These are phyloP conservation scores for Russula virescens DNA, from an alignment of 768 basidiomycete genomes.

Conservation along the genomic window DNA sequence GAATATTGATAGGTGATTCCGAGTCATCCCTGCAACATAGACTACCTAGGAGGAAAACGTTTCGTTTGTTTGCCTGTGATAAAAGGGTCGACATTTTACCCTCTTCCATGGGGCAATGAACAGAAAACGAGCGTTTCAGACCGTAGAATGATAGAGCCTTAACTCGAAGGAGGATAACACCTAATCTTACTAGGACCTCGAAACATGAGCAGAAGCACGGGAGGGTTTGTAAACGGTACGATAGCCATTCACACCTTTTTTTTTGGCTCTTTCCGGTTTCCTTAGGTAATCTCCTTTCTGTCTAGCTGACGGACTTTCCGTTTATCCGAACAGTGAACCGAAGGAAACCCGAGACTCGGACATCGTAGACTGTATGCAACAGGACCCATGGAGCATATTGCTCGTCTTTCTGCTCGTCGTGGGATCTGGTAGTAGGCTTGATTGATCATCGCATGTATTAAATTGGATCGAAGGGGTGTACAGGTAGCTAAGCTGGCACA, in stretches of 20 bases:
- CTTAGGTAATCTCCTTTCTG: not conserved
- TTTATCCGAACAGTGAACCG: not conserved
- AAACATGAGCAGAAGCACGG: too few species aligned
- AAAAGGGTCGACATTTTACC: not conserved
- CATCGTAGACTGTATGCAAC: not conserved
- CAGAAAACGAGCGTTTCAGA: not conserved
- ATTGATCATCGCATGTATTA: not conserved
- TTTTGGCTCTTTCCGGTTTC: not conserved
- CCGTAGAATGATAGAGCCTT: too few species aligned
- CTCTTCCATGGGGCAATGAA: constrained; percentile 1
- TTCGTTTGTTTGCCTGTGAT: too few species aligned
- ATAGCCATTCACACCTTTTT: too few species aligned
- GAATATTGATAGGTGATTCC: too few species aligned
- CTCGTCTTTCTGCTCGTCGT: not conserved
- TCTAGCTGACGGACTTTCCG: not conserved
- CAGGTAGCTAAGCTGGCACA: not conserved
- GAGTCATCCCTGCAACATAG: too few species aligned
- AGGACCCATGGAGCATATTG: not conserved
- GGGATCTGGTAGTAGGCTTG: not conserved
- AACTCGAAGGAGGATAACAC: too few species aligned
- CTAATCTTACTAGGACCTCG: too few species aligned
- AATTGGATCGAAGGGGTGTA: not conserved
- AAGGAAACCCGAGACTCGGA: not conserved
- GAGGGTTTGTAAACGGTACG: too few species aligned
- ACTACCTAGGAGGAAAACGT: too few species aligned